These are phyloP conservation scores for Cucurbita ficifolia DNA, from an alignment of 306 rosid genomes.

Conservation along the genomic window DNA sequence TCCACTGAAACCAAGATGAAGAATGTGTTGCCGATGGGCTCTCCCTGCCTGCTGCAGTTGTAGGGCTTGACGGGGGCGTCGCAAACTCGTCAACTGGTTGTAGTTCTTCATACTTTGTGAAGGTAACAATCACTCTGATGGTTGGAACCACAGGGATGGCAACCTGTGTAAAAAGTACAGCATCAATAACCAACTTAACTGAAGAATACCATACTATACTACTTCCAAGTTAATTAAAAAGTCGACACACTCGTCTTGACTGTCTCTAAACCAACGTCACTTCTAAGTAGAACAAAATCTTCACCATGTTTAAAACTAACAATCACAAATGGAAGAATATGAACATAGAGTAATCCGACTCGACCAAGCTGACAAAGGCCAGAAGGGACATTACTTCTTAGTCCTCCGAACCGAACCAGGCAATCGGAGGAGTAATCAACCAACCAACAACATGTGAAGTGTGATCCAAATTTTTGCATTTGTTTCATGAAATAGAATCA, in stretches of 20 bases:
- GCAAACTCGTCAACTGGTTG: slow-evolving; percentile 65
- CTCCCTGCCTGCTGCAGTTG: slow-evolving; percentile 36
- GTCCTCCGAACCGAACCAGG: background rate
- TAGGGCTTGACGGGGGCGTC: slow-evolving; percentile 86
- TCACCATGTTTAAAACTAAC: background rate
- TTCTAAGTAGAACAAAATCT: background rate
- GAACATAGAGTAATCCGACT: background rate
- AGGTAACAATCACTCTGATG: slow-evolving; percentile 74
- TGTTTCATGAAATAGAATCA: background rate
- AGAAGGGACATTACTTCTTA: background rate
- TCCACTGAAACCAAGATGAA: slow-evolving; percentile 98
- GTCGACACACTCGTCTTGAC: background rate
- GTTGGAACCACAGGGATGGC: slow-evolving; percentile 99
- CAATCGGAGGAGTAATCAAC: background rate
- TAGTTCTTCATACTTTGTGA: slow-evolving; percentile 84
- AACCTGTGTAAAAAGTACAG: slow-evolving; percentile 35
- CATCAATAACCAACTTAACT: background rate
- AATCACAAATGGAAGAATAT: background rate
- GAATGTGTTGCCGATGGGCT: slow-evolving; percentile 35
- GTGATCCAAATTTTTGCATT: background rate
- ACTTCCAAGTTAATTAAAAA: background rate
- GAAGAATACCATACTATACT: background rate
- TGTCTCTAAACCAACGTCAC: background rate
- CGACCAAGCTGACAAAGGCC: background rate
- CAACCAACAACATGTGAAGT: background rate